Percentiles rank a stretch among this genome's conserved stretches.
phyloP scores from a whole-genome alignment of 1,284 basidiomycete genomes.

The Ustilago vetiveriae region DNA sequence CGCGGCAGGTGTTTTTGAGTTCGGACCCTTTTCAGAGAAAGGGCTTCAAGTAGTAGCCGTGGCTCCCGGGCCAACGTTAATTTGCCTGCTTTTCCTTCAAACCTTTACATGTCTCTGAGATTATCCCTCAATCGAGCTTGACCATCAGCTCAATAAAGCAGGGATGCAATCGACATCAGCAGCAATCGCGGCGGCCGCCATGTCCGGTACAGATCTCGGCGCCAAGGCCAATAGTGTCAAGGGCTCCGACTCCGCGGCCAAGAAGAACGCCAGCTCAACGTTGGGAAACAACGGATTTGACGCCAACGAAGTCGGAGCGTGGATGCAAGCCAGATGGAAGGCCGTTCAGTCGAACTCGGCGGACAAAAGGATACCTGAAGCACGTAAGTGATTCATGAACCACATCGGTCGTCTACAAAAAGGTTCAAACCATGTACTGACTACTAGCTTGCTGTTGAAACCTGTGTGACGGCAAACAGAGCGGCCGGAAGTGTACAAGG shows the following conservation, averaged over 20 bases:
- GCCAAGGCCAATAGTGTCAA: constrained; percentile 36
- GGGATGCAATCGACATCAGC: constrained; percentile 50
- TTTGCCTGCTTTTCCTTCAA: not conserved
- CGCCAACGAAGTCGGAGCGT: constrained; percentile 28
- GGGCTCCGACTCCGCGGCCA: constrained; percentile 23
- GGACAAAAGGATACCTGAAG: constrained; percentile 20
- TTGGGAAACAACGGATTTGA: constrained; percentile 32
- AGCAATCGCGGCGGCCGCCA: constrained; percentile 39
- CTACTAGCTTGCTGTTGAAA: no score
- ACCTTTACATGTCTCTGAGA: no score
- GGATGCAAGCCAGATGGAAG: constrained; percentile 45
- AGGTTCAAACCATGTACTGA: no score
- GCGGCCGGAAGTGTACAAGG: constrained; percentile 39
- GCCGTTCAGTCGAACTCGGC: constrained; percentile 7
- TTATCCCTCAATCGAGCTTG: no score
- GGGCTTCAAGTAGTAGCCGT: not conserved
- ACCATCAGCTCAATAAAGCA: no score
- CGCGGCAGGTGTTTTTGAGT: no score
- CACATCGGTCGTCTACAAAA: no score
- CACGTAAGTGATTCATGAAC: constrained; percentile 30
- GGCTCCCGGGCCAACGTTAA: constrained; percentile 10
- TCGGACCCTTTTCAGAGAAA: not conserved
- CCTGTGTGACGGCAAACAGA: no score
- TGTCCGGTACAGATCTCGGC: constrained; percentile 32
- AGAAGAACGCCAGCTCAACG: constrained; percentile 13